phyloP scores from a whole-genome alignment of 768 basidiomycete genomes.

The Boletus subparvulus region DNA sequence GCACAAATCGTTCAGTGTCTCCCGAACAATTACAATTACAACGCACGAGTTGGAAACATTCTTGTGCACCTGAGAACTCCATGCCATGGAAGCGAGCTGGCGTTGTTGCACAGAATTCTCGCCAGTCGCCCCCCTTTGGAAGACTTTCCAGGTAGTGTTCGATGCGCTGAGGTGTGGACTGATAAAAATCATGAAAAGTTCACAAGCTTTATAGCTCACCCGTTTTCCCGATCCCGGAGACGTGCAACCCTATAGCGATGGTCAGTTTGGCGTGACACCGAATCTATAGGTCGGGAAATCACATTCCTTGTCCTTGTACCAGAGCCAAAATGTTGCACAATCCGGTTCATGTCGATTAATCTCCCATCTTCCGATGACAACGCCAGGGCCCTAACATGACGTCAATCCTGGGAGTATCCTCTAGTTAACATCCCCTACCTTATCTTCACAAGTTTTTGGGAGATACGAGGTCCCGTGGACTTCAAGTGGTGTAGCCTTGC shows the following conservation, averaged over 20 bases:
- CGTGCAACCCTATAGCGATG: slow-evolving; percentile 20
- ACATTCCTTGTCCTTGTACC: slow-evolving; percentile 32
- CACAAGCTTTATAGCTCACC: slow-evolving; percentile 8
- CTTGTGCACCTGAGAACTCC: slow-evolving; percentile 24
- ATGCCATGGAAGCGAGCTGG: slow-evolving; percentile 26
- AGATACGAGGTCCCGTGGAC: slow-evolving; percentile 22
- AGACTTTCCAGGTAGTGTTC: slow-evolving; percentile 32
- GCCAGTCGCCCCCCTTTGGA: slow-evolving; percentile 29
- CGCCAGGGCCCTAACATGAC: slow-evolving; percentile 14
- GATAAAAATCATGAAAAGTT: background rate
- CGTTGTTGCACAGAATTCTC: slow-evolving; percentile 34
- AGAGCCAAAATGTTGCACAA: slow-evolving; percentile 27
- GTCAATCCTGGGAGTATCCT: background rate
- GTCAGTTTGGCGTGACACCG: background rate
- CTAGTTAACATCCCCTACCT: slow-evolving; percentile 1
- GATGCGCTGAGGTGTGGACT: slow-evolving; percentile 18
- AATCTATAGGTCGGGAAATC: background rate
- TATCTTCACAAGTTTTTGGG: slow-evolving; percentile 23
- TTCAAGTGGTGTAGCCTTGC: slow-evolving; percentile 24
- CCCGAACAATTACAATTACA: background rate
- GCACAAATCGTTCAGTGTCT: background rate
- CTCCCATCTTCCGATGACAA: slow-evolving; percentile 26
- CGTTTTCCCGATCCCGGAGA: slow-evolving; percentile 23
- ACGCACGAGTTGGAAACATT: slow-evolving; percentile 25
- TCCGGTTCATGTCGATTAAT: slow-evolving; percentile 29